Conservation (phyloP, 1,284 basidiomycete species). For the Cystobasidium sp. region DNA sequence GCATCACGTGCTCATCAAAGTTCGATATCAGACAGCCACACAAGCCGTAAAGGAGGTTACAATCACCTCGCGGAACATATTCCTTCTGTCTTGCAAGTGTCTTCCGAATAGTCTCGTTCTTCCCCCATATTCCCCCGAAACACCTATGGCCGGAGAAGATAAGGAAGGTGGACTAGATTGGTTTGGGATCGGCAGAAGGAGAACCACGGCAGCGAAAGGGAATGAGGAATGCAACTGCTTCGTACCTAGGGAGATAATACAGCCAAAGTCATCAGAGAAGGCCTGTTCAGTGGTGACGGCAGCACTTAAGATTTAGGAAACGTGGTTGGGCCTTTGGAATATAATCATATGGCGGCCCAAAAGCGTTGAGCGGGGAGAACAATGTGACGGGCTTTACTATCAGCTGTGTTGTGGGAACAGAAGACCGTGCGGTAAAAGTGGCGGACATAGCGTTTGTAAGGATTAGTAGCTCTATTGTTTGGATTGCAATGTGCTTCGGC, state of each 20-base stretch:
- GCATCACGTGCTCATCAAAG: background rate
- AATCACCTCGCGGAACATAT: conserved; percentile 3
- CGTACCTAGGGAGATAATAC: background rate
- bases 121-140: background rate
- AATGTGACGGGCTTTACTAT: too few species aligned
- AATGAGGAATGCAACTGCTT: background rate
- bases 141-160: too few species aligned
- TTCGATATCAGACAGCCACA: background rate
- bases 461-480: conserved; percentile 15
- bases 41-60: background rate
- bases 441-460: background rate
- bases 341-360: too few species aligned
- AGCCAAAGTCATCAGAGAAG: background rate
- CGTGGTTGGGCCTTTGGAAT: too few species aligned
- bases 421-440: background rate
- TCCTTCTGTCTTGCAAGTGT: background rate
- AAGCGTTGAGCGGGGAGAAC: too few species aligned
- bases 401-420: too few species aligned
- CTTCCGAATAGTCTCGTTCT: conserved; percentile 1
- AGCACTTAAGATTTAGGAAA: background rate
- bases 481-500: background rate
- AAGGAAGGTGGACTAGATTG: background rate
- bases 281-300: background rate
- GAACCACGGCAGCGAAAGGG: background rate
- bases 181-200: background rate